These are phyloP conservation scores for Xenoacremonium recifei DNA, from an alignment of 2,329 filamentous ascomycete species.

Conservation along the genomic window DNA sequence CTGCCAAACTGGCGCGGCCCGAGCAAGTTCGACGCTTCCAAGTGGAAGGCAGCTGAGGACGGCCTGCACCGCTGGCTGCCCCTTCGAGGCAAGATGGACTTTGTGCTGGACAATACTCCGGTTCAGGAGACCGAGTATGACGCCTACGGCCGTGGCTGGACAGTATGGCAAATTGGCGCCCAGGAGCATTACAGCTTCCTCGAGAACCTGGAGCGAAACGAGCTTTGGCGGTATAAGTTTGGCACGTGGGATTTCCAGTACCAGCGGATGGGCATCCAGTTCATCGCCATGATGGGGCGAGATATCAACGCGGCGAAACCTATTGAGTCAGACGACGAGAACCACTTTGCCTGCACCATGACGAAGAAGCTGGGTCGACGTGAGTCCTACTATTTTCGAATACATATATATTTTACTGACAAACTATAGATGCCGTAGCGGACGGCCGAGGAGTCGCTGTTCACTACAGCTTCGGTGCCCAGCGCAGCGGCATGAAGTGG, in stretches of 20 bases:
- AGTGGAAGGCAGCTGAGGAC: conserved; percentile 34
- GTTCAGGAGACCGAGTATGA: conserved; percentile 49
- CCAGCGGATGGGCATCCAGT: conserved; percentile 51
- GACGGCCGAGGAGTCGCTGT: conserved; percentile 53
- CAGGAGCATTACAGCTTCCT: conserved; percentile 49
- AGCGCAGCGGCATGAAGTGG: conserved; percentile 38
- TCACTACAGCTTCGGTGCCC: conserved; percentile 50
- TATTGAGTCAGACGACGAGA: conserved; percentile 43
- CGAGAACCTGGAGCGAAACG: conserved; percentile 47
- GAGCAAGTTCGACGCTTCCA: conserved; percentile 26
- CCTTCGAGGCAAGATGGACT: conserved; percentile 30
- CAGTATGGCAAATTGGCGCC: conserved; percentile 49
- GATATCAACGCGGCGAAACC: conserved; percentile 49
- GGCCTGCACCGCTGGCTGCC: conserved; percentile 52
- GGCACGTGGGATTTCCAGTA: conserved; percentile 48
- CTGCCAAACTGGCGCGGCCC: conserved; percentile 34
- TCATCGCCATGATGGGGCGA: conserved; percentile 51
- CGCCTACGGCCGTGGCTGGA: conserved; percentile 41
- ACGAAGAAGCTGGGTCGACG: conserved; percentile 37
- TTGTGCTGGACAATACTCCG: conserved; percentile 42
- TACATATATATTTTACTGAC: neutral
- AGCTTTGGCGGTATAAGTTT: conserved; percentile 48
- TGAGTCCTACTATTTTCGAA: conserved; percentile 12
- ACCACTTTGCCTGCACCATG: conserved; percentile 41
- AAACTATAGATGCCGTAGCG: conserved; percentile 40